Conservation (phyloP, 1,139 yeast species). For the Zygosaccharomyces pseudobailii region DNA sequence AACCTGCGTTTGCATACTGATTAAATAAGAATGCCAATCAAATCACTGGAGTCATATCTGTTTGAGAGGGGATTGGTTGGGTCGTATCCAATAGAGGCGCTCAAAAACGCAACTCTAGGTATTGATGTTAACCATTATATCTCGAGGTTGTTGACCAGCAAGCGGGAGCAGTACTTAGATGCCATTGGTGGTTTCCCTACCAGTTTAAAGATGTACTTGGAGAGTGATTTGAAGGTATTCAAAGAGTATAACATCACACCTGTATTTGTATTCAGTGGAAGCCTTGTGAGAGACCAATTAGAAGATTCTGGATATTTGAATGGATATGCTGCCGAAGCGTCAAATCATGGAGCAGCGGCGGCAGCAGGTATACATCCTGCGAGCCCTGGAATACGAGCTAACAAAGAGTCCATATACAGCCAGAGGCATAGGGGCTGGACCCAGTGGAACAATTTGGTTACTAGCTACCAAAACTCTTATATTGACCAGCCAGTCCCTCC, state of each 20-base stretch:
- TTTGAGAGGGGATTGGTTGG: constrained; percentile 65
- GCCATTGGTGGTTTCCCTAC: constrained; percentile 84
- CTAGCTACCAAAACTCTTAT: constrained; percentile 32
- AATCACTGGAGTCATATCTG: constrained; percentile 64
- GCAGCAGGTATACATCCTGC: constrained; percentile 11
- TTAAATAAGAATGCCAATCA: constrained; percentile 39
- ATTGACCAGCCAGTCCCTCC: constrained; percentile 35
- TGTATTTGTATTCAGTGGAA: constrained; percentile 67
- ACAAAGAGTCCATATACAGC: constrained; percentile 20
- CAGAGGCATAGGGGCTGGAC: constrained; percentile 37
- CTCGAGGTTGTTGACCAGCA: constrained; percentile 54
- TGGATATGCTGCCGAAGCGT: constrained; percentile 23
- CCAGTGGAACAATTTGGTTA: constrained; percentile 30
- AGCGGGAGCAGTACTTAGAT: constrained; percentile 66
- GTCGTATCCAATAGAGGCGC: constrained; percentile 58
- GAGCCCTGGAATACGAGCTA: constrained; percentile 17
- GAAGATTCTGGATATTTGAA: constrained; percentile 23
- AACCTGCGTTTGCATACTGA: neutral
- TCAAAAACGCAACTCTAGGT: constrained; percentile 70
- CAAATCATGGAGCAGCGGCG: constrained; percentile 5
- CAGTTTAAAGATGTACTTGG: constrained; percentile 53
- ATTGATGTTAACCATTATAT: constrained; percentile 81
- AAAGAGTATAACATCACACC: constrained; percentile 64
- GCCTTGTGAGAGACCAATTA: constrained; percentile 34
- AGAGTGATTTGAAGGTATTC: constrained; percentile 59